These are phyloP conservation scores for Populus ilicifolia DNA, from an alignment of 345 rosid genomes.

Conservation along the genomic window DNA sequence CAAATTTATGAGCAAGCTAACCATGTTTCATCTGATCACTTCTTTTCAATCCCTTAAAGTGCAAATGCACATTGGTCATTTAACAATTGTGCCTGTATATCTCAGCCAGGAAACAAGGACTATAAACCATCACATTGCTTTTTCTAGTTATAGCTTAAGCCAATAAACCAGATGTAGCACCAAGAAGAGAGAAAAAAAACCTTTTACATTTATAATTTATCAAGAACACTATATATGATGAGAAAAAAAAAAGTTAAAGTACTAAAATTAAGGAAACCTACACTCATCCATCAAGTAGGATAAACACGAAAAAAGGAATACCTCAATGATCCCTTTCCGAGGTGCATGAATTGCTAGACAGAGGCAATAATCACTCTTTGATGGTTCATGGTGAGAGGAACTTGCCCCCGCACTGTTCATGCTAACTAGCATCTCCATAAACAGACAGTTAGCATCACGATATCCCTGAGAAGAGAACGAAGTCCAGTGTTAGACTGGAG, in stretches of 20 bases:
- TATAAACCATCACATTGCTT: not conserved
- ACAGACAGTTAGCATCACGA: slow-evolving; percentile 90
- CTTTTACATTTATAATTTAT: not conserved
- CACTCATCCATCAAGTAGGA: not conserved
- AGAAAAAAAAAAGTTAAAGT: not conserved
- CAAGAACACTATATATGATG: not conserved
- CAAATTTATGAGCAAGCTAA: not conserved
- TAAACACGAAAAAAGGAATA: slow-evolving; percentile 12
- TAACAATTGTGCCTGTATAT: not conserved
- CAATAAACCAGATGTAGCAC: not conserved
- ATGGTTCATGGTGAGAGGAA: slow-evolving; percentile 44
- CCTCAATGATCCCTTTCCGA: slow-evolving; percentile 92
- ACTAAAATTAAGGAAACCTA: not conserved
- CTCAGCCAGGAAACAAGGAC: not conserved
- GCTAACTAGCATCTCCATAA: slow-evolving; percentile 84
- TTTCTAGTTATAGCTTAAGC: not conserved
- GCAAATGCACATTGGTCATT: not conserved
- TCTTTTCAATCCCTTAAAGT: not conserved
- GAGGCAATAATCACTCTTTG: slow-evolving; percentile 81
- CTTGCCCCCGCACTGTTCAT: slow-evolving; percentile 48
- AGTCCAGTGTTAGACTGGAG: not conserved
- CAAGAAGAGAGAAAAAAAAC: not conserved
- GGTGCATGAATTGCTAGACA: slow-evolving; percentile 98
- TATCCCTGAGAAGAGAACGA: slow-evolving; percentile 55
- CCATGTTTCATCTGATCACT: not conserved